phyloP scores from a whole-genome alignment of 192 early-diverging fungal species.

The Ambispora gerdemannii region DNA sequence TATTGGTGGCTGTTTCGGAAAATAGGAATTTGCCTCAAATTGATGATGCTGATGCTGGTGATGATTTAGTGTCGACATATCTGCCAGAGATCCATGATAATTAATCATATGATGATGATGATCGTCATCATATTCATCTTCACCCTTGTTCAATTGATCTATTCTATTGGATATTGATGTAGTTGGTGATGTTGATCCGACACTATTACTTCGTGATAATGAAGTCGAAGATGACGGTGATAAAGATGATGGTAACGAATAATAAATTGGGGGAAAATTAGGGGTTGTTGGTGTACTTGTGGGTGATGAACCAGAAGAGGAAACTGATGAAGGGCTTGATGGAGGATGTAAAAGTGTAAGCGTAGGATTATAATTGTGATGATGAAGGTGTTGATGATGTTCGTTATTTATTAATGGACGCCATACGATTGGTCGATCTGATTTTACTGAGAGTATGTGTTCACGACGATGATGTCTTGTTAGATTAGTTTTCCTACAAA shows the following conservation, averaged over 20 bases:
- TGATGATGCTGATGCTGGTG: neutral
- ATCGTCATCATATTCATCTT: too few species aligned
- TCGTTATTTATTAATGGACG: neutral
- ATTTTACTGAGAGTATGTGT: slow-evolving; percentile 31
- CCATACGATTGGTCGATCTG: slow-evolving; percentile 6
- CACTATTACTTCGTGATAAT: too few species aligned
- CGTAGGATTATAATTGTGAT: too few species aligned
- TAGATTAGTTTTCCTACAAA: slow-evolving; percentile 47
- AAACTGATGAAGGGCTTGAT: neutral
- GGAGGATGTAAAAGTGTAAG: neutral
- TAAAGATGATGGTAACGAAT: neutral
- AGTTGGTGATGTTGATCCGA: too few species aligned
- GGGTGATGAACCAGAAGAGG: neutral
- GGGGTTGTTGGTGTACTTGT: slow-evolving; percentile 4
- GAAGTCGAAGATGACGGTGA: too few species aligned
- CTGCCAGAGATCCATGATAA: neutral
- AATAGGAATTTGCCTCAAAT: too few species aligned
- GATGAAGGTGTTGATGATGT: neutral
- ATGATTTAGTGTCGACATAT: neutral
- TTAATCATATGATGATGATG: too few species aligned
- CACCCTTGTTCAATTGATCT: too few species aligned
- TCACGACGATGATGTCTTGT: slow-evolving; percentile 50
- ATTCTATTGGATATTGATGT: too few species aligned
- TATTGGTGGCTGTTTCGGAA: neutral
- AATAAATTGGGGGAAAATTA: neutral